These are phyloP conservation scores for Ottelia alismoides DNA, from an alignment of 106 monocot genomes.

Conservation along the genomic window DNA sequence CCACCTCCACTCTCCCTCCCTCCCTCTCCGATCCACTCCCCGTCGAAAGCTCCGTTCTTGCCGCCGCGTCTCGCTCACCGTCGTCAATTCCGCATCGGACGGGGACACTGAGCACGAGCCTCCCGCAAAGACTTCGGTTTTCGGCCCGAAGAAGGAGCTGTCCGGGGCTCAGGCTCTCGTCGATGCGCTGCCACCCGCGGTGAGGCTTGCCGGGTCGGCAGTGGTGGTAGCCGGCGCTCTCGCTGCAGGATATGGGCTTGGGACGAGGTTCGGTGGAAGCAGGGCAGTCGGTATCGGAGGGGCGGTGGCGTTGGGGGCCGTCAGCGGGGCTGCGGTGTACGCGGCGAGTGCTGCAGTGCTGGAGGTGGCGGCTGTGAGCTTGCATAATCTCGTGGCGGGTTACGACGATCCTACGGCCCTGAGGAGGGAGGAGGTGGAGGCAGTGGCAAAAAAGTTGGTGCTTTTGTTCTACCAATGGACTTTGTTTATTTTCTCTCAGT, in stretches of 20 bases:
- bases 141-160: slow-evolving; percentile 46
- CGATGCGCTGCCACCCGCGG: slow-evolving; percentile 47
- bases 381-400: slow-evolving; percentile 69
- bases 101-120: too few relatives aligned
- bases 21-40: too few relatives aligned
- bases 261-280: slow-evolving; percentile 33
- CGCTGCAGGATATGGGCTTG: slow-evolving; percentile 60
- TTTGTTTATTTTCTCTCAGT: background rate
- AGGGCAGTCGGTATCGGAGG: slow-evolving; percentile 33
- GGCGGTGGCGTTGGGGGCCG: slow-evolving; percentile 54
- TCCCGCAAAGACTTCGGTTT: slow-evolving; percentile 9
- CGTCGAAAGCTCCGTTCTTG: slow-evolving; percentile 2
- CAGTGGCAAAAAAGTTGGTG: slow-evolving; percentile 42
- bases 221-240: slow-evolving; percentile 46
- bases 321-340: slow-evolving; percentile 36
- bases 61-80: background rate
- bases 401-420: slow-evolving; percentile 54
- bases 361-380: slow-evolving; percentile 59
- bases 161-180: slow-evolving; percentile 40
- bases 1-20: slow-evolving; percentile 10
- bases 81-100: too few relatives aligned
- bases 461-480: too few relatives aligned
- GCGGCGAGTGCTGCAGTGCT: slow-evolving; percentile 50
- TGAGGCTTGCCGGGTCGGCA: slow-evolving; percentile 37
- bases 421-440: slow-evolving; percentile 57